A percentile compares a stretch with the other conserved stretches of the same genome.
phyloP scores from a whole-genome alignment of 2,329 filamentous ascomycete genomes.

The Trichoderma atroviride region DNA sequence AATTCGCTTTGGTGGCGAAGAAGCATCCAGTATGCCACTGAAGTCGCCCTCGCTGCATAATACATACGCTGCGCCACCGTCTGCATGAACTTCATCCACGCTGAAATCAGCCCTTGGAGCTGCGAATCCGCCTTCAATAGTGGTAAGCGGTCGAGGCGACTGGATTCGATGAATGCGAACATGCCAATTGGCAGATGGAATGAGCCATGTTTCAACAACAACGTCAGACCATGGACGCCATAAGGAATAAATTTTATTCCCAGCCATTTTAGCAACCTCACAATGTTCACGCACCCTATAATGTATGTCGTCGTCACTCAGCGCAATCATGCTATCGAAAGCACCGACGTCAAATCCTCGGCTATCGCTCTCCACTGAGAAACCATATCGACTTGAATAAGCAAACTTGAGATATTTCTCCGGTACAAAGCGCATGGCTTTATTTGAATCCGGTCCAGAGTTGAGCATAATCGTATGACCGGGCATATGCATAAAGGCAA shows the following conservation, averaged over 20 bases:
- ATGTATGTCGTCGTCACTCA: conserved; percentile 17
- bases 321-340: conserved; percentile 24
- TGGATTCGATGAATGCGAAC: conserved; percentile 20
- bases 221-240: conserved; percentile 16
- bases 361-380: conserved; percentile 19
- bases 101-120: conserved; percentile 17
- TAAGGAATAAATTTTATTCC: neutral
- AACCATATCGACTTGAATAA: conserved; percentile 17
- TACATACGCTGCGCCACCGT: neutral
- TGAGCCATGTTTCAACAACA: conserved; percentile 18
- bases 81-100: neutral
- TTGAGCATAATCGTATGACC: conserved; percentile 14
- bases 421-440: conserved; percentile 18
- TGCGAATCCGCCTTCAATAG: conserved; percentile 23
- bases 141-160: conserved; percentile 7
- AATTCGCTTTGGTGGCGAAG: neutral
- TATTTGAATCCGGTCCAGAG: conserved; percentile 12
- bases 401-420: conserved; percentile 20
- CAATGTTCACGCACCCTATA: conserved; percentile 23
- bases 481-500: conserved; percentile 7
- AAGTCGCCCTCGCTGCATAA: neutral
- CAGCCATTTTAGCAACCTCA: conserved; percentile 5
- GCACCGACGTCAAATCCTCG: conserved; percentile 18
- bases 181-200: conserved; percentile 15
- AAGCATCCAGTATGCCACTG: conserved; percentile 6